Percentiles rank a stretch among this genome's conserved stretches.
phyloP scores from a whole-genome alignment of 2,329 filamentous ascomycete species.

The Diplodia seriata region DNA sequence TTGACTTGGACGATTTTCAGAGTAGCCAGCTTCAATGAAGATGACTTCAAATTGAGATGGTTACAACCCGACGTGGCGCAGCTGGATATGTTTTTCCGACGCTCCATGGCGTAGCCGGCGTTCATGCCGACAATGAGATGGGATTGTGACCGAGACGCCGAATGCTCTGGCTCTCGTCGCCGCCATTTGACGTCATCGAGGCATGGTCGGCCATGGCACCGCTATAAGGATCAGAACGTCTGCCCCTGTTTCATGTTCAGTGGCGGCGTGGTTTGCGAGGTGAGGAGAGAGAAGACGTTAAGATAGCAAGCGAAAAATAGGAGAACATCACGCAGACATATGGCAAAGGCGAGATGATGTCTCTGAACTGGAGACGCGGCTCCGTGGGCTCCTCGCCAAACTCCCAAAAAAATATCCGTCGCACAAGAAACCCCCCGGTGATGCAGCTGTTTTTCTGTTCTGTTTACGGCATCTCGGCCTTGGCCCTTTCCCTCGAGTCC shows the following conservation, averaged over 20 bases:
- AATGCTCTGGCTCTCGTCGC: too few species aligned
- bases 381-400: background rate
- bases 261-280: background rate
- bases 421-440: background rate
- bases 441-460: background rate
- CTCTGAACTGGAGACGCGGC: background rate
- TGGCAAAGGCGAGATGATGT: conserved; percentile 8
- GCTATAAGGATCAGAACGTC: background rate
- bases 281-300: background rate
- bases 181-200: background rate
- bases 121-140: background rate
- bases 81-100: background rate
- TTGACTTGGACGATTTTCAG: background rate
- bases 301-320: background rate
- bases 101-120: background rate
- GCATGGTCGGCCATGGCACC: background rate
- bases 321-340: background rate
- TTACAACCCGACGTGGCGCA: background rate
- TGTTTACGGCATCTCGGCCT: conserved; percentile 18
- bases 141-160: background rate
- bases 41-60: background rate
- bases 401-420: background rate
- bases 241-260: too few species aligned
- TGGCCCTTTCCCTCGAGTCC: conserved; percentile 4
- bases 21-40: background rate